Evolutionary conservation across 805 yeast genomes (phyloP).

Genomic region (Candida sanyiensis): DNA sequence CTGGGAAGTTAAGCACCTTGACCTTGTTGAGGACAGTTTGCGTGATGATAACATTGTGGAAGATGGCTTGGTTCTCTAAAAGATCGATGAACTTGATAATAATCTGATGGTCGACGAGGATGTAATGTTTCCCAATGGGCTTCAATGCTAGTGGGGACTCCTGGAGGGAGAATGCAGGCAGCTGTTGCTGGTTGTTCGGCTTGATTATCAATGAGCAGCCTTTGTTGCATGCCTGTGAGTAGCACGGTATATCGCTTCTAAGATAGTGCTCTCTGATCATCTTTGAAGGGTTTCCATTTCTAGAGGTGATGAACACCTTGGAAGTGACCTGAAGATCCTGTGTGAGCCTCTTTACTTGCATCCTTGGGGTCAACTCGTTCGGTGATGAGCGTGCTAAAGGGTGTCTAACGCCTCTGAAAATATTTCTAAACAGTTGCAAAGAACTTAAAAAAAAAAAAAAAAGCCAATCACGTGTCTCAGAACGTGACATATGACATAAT

Average conservation of each 20-base stretch:
- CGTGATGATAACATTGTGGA: slow-evolving; percentile 89
- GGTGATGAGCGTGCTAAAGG: too few species aligned
- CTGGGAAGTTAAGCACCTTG: slow-evolving; percentile 78
- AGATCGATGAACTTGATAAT: slow-evolving; percentile 85
- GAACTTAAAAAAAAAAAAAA: too few species aligned
- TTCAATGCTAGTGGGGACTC: slow-evolving; percentile 46
- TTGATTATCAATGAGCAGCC: slow-evolving; percentile 51
- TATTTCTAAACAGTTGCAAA: too few species aligned
- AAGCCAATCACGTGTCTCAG: too few species aligned
- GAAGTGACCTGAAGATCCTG: slow-evolving; percentile 64
- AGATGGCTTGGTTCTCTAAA: slow-evolving; percentile 68
- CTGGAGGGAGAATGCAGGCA: slow-evolving; percentile 63
- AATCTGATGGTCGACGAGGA: slow-evolving; percentile 83
- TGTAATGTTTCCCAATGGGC: slow-evolving; percentile 58
- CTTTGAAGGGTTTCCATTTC: slow-evolving; percentile 86
- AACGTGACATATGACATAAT: too few species aligned
- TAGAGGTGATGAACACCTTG: slow-evolving; percentile 86
- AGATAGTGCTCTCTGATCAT: slow-evolving; percentile 92
- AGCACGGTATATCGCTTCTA: slow-evolving; percentile 89
- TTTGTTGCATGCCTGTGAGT: slow-evolving; percentile 58
- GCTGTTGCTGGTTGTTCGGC: slow-evolving; percentile 61
- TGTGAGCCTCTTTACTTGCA: slow-evolving; percentile 35
- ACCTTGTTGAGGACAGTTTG: slow-evolving; percentile 95
- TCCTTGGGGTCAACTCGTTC: too few species aligned
- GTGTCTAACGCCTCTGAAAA: too few species aligned